Evolutionary conservation across 257 asterid genomes (phyloP), one percentile per base, ranked within the genome.

Genomic region (Solanum ahanhuiri): DNA sequence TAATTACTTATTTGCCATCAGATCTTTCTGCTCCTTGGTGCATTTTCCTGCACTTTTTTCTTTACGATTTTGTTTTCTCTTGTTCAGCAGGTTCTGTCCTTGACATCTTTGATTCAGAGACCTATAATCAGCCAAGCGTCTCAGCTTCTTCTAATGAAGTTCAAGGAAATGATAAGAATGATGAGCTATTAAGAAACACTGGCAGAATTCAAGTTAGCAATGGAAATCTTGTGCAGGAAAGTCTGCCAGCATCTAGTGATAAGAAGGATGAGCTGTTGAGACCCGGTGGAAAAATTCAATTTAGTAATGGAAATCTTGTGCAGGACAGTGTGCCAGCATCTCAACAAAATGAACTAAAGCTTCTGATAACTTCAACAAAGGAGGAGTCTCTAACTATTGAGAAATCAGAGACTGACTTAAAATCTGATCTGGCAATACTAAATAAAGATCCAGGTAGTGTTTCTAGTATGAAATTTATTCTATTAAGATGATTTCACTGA

Each of bases 301-400:
- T 51, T 82, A 72, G 87, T 70, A 79, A 85, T 66, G 93, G 86
- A 63, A 89, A 87, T 33, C 57, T 83, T 86, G 72, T 85, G 33
- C 88, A 86, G 83, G 87, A 84, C 81, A 57, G 71, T 54, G 34
- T 83, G 67, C 85, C 90, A 75, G 83, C 87, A 83, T 33, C 92
- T 64, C 88, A 82, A 85, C 88, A 90, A 69, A 95, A 85, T 90
- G 96, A 92, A 75, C 54, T 88, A 43, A 91, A 88, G 88, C 23
- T 91, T 85, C 90, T 77, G 81, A 87, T 92, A 85, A 85, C 95
- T 63, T 87, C 94, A 30, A 81, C 84, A 30, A 67, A 77, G 58
- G 85, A 86, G 34, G 93, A 83, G 70, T 87, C 93, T 28, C 66
- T 25, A 45, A 81, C 85, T 63, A 66, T 73, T 41, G 90, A 85